Conservation (phyloP, 306 rosid species). For the Mucuna pruriens region DNA sequence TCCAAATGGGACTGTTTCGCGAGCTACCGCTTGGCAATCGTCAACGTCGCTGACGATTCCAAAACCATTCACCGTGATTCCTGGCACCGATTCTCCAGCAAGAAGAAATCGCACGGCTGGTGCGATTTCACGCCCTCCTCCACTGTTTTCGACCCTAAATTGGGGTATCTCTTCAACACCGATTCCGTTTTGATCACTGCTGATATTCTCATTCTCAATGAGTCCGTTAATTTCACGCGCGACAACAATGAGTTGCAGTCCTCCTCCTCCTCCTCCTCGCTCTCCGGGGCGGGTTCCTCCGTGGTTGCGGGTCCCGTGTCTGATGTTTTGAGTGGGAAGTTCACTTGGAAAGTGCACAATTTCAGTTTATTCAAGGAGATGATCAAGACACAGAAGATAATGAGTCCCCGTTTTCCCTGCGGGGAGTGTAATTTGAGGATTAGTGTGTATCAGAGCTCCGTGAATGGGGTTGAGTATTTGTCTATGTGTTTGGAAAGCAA, state of each 20-base stretch:
- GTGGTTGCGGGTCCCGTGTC: constrained; percentile 70
- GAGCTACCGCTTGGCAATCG: constrained; percentile 90
- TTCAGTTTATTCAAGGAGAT: constrained; percentile 90
- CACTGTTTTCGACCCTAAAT: constrained; percentile 85
- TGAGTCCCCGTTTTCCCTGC: constrained; percentile 99
- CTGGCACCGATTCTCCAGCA: constrained; percentile 94
- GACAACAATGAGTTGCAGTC: constrained; percentile 80
- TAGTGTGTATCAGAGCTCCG: constrained; percentile 97
- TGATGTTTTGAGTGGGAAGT: constrained; percentile 90
- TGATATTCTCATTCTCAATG: constrained; percentile 82
- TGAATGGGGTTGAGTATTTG: constrained; percentile 83
- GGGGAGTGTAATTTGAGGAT: constrained; percentile 98
- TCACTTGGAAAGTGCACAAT: constrained; percentile 99
- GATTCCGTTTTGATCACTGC: constrained; percentile 94
- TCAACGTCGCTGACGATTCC: constrained; percentile 76
- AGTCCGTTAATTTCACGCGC: constrained; percentile 86
- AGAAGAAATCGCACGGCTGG: constrained; percentile 99
- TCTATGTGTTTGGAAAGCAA: constrained; percentile 99
- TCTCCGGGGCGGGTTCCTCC: constrained; percentile 50
- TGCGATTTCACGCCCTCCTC: constrained; percentile 95
- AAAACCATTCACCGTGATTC: constrained; percentile 95
- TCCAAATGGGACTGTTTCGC: constrained; percentile 99
- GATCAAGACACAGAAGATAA: constrained; percentile 96
- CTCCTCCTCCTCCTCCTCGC: constrained; percentile 49
- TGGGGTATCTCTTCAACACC: constrained; percentile 67